phyloP scores from a whole-genome alignment of 2,329 filamentous ascomycete genomes.

The Sordariomycetes sp. region DNA sequence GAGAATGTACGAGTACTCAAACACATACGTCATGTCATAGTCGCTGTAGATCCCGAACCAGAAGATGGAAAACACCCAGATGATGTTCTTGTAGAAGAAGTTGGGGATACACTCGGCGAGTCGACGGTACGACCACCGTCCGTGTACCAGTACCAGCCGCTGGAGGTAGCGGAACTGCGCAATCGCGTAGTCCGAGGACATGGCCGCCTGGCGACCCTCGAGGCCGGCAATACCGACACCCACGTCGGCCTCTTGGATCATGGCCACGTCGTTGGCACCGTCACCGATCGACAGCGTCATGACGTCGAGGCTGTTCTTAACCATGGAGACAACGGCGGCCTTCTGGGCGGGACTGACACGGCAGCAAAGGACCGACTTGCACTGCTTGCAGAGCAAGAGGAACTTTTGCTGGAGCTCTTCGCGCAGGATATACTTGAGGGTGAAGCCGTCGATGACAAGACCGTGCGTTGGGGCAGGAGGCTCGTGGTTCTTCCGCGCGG shows the following conservation, averaged over 20 bases:
- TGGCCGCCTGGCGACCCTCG: conserved; percentile 83
- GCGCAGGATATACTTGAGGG: conserved; percentile 74
- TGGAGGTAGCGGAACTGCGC: conserved; percentile 86
- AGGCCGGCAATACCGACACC: conserved; percentile 90
- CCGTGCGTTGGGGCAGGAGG: conserved; percentile 81
- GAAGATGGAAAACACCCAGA: conserved; percentile 94
- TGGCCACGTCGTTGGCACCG: conserved; percentile 90
- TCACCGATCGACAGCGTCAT: conserved; percentile 93
- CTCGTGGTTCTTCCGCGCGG: conserved; percentile 71
- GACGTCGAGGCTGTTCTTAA: conserved; percentile 87
- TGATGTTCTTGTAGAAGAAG: conserved; percentile 99
- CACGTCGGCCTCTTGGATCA: conserved; percentile 97
- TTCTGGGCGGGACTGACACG: conserved; percentile 96
- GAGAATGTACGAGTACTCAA: conserved; percentile 95
- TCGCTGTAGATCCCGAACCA: conserved; percentile 96
- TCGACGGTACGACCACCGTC: conserved; percentile 90
- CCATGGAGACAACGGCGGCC: conserved; percentile 90
- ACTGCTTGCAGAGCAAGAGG: conserved; percentile 88
- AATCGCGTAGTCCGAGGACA: conserved; percentile 94
- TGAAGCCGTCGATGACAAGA: conserved; percentile 88
- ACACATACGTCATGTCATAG: conserved; percentile 93
- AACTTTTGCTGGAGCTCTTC: conserved; percentile 83
- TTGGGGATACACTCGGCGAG: conserved; percentile 91
- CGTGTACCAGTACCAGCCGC: conserved; percentile 76
- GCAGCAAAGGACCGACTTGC: conserved; percentile 91